phyloP scores from a whole-genome alignment of 768 basidiomycete genomes.

The Pleurotus djamor region DNA sequence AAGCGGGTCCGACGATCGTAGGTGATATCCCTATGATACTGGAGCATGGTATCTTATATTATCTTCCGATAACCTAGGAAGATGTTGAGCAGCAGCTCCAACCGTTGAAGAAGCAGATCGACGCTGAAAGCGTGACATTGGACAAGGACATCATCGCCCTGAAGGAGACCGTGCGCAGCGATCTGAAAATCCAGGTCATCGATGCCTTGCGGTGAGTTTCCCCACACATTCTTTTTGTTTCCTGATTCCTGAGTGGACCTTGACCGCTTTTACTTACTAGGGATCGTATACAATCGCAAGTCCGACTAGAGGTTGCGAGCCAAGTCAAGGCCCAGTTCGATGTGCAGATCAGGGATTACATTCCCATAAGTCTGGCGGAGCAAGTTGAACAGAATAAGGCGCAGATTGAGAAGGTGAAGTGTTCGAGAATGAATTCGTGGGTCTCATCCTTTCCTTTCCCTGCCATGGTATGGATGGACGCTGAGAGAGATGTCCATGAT shows the following conservation, averaged over 20 bases:
- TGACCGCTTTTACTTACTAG: constrained; percentile 13
- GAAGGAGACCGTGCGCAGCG: constrained; percentile 19
- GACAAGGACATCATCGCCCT: not conserved
- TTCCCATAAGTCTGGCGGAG: constrained; percentile 44
- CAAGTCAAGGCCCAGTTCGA: constrained; percentile 48
- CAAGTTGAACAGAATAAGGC: constrained; percentile 41
- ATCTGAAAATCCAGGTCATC: constrained; percentile 16
- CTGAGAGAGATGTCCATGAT: no score
- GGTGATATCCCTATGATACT: not conserved
- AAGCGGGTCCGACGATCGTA: not conserved
- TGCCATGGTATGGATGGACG: not conserved
- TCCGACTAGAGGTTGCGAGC: constrained; percentile 34
- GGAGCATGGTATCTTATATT: not conserved
- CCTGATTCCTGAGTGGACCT: not conserved
- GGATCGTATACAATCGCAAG: constrained; percentile 32
- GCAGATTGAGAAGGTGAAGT: constrained; percentile 39
- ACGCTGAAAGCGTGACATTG: not conserved
- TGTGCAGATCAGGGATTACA: constrained; percentile 41
- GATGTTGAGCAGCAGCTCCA: constrained; percentile 14
- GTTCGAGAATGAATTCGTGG: constrained; percentile 52
- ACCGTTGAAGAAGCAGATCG: constrained; percentile 9
- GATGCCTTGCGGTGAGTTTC: constrained; percentile 28
- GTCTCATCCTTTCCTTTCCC: constrained; percentile 23
- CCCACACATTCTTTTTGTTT: not conserved
- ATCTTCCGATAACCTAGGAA: not conserved